Conservation (phyloP, 2,329 filamentous ascomycete species). For the Cladophialophora chaetospira region DNA sequence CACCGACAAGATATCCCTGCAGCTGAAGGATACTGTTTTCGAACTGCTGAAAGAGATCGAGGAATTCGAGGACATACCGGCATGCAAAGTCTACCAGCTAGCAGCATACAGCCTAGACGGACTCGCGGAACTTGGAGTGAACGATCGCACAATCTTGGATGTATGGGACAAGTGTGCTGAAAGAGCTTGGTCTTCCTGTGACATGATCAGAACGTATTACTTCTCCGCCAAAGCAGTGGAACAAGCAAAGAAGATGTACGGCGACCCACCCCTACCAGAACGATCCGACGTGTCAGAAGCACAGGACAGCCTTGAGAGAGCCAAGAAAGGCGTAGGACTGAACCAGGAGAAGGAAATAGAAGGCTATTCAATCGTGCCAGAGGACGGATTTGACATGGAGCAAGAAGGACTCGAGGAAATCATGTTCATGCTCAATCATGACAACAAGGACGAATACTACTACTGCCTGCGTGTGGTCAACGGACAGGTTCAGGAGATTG, state of each 20-base stretch:
- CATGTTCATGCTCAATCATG: slow-evolving; percentile 20
- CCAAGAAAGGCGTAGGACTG: neutral
- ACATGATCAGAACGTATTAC: slow-evolving; percentile 9
- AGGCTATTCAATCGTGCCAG: neutral
- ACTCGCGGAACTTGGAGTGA: neutral
- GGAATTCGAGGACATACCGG: neutral
- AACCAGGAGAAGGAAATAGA: neutral
- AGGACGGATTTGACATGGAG: slow-evolving; percentile 5
- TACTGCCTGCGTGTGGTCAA: slow-evolving; percentile 10
- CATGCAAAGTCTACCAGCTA: neutral
- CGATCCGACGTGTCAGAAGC: neutral
- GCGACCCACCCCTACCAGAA: neutral
- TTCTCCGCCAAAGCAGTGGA: neutral
- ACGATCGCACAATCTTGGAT: neutral
- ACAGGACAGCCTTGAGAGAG: neutral
- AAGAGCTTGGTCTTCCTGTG: neutral
- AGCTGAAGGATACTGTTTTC: slow-evolving; percentile 8
- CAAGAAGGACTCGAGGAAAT: slow-evolving; percentile 12
- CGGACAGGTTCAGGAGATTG: slow-evolving; percentile 8
- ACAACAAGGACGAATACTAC: slow-evolving; percentile 4
- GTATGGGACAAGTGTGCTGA: neutral
- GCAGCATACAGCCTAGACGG: slow-evolving; percentile 10
- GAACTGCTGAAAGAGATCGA: neutral
- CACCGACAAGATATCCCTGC: neutral
- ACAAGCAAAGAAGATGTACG: neutral